A percentile compares a stretch with the other conserved stretches of the same genome.
Evolutionary conservation across 352 stramenopile species (phyloP).

Genomic region (Phytopythium sindhum): DNA sequence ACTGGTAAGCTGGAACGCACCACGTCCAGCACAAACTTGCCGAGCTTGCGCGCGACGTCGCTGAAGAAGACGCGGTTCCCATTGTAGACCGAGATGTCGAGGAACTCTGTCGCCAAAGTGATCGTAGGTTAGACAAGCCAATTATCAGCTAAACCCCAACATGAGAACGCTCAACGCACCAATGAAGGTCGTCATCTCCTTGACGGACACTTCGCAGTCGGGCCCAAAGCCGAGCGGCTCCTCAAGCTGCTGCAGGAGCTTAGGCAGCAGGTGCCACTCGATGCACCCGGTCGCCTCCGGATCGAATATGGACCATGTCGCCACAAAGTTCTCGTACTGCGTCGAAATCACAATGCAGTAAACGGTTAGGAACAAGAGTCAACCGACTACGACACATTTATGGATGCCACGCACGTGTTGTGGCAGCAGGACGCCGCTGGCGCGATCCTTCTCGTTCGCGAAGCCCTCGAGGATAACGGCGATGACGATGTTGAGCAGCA

Average conservation of each 20-base stretch:
- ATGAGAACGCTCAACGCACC: conserved; percentile 21
- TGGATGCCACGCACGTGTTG: conserved; percentile 46
- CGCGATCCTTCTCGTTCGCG: conserved; percentile 66
- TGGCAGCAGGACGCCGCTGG: conserved; percentile 33
- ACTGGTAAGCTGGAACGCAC: conserved; percentile 11
- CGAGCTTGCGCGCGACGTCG: conserved; percentile 47
- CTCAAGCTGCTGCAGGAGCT: conserved; percentile 61
- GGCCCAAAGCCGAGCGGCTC: conserved; percentile 62
- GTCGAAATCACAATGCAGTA: conserved; percentile 15
- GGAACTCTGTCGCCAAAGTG: conserved; percentile 21
- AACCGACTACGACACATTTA: background rate
- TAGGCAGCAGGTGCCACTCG: conserved; percentile 51
- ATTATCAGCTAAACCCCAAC: background rate
- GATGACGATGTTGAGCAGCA: conserved; percentile 89
- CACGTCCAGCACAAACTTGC: conserved; percentile 60
- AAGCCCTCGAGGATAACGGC: conserved; percentile 85
- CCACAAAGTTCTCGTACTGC: conserved; percentile 66
- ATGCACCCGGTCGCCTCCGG: conserved; percentile 76
- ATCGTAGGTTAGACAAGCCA: background rate
- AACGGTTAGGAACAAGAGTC: background rate
- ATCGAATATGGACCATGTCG: conserved; percentile 58
- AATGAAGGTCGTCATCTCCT: conserved; percentile 56
- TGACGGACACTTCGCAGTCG: conserved; percentile 34
- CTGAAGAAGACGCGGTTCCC: conserved; percentile 59
- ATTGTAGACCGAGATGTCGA: conserved; percentile 48